Evolutionary conservation across 768 basidiomycete species (phyloP).

Genomic region (Trametes cingulata): DNA sequence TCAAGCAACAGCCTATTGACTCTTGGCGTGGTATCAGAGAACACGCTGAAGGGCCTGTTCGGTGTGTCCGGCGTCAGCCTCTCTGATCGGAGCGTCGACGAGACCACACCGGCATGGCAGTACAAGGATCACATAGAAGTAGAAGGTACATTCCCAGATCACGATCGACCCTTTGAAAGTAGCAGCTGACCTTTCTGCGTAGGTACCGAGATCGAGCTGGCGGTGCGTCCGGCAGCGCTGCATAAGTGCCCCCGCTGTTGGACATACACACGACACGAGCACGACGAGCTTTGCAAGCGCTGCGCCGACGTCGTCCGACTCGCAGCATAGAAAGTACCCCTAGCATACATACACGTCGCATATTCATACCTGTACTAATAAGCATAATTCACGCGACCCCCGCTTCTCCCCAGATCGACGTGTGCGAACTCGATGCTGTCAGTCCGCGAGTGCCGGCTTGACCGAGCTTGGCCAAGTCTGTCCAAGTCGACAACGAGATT

Average conservation of each 20-base stretch:
- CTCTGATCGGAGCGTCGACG: slow-evolving; percentile 43
- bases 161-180: neutral
- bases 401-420: neutral
- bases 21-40: no score
- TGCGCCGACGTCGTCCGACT: slow-evolving; percentile 45
- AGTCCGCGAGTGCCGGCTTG: neutral
- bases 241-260: slow-evolving; percentile 92
- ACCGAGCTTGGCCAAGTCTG: neutral
- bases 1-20: no score
- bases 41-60: slow-evolving; percentile 70
- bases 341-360: neutral
- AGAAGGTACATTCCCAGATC: slow-evolving; percentile 41
- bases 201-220: slow-evolving; percentile 43
- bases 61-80: slow-evolving; percentile 75
- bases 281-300: slow-evolving; percentile 62
- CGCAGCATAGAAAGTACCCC: neutral
- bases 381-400: neutral
- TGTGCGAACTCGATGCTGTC: no score
- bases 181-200: slow-evolving; percentile 23
- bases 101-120: slow-evolving; percentile 48
- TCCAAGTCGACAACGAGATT: neutral
- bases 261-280: slow-evolving; percentile 61
- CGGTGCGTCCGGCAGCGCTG: slow-evolving; percentile 58
- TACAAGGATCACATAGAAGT: slow-evolving; percentile 46
- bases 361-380: slow-evolving; percentile 2